These are phyloP conservation scores for Lactarius psammicola DNA, from an alignment of 768 basidiomycete genomes.

Conservation along the genomic window DNA sequence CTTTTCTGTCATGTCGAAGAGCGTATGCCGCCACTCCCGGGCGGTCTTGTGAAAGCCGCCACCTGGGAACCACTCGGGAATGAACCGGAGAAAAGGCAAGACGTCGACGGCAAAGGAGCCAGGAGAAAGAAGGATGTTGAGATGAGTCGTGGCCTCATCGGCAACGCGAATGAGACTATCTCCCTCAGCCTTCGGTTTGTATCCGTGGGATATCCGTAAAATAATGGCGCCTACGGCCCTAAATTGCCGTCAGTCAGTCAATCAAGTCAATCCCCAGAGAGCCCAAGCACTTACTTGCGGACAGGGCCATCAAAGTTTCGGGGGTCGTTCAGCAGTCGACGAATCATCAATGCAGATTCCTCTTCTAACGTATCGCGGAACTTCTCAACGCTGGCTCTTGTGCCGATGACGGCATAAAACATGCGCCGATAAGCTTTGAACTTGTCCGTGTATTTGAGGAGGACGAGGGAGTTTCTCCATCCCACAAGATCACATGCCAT, in stretches of 20 bases:
- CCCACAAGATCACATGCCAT: slow-evolving; percentile 30
- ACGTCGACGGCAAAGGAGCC: slow-evolving; percentile 30
- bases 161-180: slow-evolving; percentile 31
- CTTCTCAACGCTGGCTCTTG: slow-evolving; percentile 24
- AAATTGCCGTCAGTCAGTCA: not conserved
- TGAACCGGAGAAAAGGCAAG: slow-evolving; percentile 28
- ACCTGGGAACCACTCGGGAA: slow-evolving; percentile 32
- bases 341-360: slow-evolving; percentile 22
- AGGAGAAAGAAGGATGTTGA: slow-evolving; percentile 21
- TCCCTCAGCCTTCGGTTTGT: slow-evolving; percentile 21
- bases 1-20: slow-evolving; percentile 24
- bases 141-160: slow-evolving; percentile 29
- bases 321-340: slow-evolving; percentile 24
- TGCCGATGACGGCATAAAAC: slow-evolving; percentile 27
- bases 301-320: slow-evolving; percentile 24
- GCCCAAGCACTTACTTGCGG: slow-evolving; percentile 24
- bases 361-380: slow-evolving; percentile 26
- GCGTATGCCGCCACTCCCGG: slow-evolving; percentile 26
- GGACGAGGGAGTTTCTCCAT: slow-evolving; percentile 28
- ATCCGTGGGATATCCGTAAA: slow-evolving; percentile 29
- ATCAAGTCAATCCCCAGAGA: not conserved
- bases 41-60: slow-evolving; percentile 31
- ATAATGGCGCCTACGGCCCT: slow-evolving; percentile 29
- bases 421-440: slow-evolving; percentile 29
- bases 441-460: slow-evolving; percentile 28